These are phyloP conservation scores for Aureobasidium pullulans DNA, from an alignment of 2,329 filamentous ascomycete species.

Conservation along the genomic window DNA sequence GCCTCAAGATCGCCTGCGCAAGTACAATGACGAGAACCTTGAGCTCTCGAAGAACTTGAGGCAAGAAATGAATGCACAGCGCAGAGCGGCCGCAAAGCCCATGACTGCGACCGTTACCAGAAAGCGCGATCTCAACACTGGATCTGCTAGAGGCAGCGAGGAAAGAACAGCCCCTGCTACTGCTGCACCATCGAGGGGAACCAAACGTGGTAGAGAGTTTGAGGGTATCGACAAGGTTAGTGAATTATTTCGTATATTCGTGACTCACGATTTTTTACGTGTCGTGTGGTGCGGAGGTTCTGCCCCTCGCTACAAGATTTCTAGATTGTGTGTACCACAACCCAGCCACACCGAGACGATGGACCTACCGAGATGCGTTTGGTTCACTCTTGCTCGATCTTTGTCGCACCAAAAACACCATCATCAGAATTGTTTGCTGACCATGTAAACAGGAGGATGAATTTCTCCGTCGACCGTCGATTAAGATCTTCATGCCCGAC, in stretches of 20 bases:
- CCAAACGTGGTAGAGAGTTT: conserved; percentile 68
- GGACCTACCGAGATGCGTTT: background rate
- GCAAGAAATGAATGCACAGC: conserved; percentile 57
- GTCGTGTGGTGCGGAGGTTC: conserved; percentile 3
- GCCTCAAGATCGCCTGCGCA: conserved; percentile 82
- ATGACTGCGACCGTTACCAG: conserved; percentile 38
- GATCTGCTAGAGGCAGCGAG: conserved; percentile 63
- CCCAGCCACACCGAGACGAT: background rate
- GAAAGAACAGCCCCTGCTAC: conserved; percentile 60
- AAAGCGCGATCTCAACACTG: conserved; percentile 46
- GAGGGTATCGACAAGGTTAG: conserved; percentile 68
- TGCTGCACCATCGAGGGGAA: conserved; percentile 56
- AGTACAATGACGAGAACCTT: conserved; percentile 90
- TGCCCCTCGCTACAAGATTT: background rate
- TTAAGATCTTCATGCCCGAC: conserved; percentile 81
- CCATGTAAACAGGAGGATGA: conserved; percentile 63
- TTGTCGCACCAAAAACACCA: background rate
- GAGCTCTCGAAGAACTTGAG: conserved; percentile 72
- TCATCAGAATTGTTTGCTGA: background rate
- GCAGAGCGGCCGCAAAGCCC: conserved; percentile 38
- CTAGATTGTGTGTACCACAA: background rate
- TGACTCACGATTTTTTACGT: background rate
- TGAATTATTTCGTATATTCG: conserved; percentile 11
- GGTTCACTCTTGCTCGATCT: background rate
- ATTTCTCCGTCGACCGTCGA: conserved; percentile 75